Evolutionary conservation across 169 alveolate species (phyloP).

Genomic region (Blepharisma undulans): DNA sequence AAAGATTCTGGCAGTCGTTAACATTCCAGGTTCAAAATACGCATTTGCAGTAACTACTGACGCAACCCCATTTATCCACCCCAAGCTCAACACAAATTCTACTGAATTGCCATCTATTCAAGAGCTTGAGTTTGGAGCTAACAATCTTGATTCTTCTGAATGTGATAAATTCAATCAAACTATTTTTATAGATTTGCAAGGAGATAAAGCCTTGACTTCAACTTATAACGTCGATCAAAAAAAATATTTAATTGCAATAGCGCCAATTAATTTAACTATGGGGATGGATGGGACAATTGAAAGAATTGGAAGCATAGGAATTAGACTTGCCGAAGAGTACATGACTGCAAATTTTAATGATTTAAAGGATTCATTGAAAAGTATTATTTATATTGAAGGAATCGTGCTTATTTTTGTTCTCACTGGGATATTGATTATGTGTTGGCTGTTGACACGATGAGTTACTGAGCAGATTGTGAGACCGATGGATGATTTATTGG

Average conservation of each 20-base stretch:
- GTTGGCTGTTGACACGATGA: neutral
- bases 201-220: neutral
- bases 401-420: neutral
- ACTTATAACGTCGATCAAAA: neutral
- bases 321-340: neutral
- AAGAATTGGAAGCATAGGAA: neutral
- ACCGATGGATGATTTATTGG: slow-evolving; percentile 27
- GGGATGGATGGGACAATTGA: neutral
- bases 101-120: neutral
- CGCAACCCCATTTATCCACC: neutral
- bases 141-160: neutral
- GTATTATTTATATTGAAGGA: slow-evolving; percentile 21
- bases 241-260: neutral
- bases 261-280: neutral
- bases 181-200: neutral
- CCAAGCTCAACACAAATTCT: neutral
- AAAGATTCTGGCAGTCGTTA: neutral
- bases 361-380: neutral
- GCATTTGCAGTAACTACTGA: slow-evolving; percentile 9
- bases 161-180: neutral
- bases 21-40: neutral
- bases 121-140: neutral
- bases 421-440: neutral
- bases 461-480: slow-evolving; percentile 29
- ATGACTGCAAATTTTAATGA: slow-evolving; percentile 26